Conservation (phyloP, 2,329 filamentous ascomycete species). For the Xylariaceae sp. region DNA sequence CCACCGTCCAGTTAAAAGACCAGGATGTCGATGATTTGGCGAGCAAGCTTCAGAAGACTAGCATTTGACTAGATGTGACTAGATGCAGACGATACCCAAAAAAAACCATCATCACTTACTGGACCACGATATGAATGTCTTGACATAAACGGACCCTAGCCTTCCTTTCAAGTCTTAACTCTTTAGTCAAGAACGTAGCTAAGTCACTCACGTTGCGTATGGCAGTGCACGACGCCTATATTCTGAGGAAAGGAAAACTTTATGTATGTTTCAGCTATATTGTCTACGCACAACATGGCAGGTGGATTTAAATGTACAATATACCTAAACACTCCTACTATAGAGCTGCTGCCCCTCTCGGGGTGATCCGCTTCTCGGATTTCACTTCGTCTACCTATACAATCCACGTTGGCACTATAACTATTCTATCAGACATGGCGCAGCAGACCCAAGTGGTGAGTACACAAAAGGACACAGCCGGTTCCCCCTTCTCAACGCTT, state of each 20-base stretch:
- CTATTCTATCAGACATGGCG: conserved; percentile 14
- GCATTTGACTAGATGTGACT: conserved; percentile 48
- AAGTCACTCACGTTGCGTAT: not conserved
- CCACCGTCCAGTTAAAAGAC: conserved; percentile 72
- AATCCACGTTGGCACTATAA: conserved; percentile 5
- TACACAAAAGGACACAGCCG: conserved; percentile 4
- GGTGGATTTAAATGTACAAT: conserved; percentile 26
- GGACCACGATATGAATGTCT: not conserved
- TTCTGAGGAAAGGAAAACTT: conserved; percentile 6
- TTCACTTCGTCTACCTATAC: conserved; percentile 21
- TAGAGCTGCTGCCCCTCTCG: conserved; percentile 7
- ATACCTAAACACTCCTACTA: conserved; percentile 19
- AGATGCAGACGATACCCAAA: conserved; percentile 23
- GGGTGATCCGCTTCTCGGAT: conserved; percentile 4
- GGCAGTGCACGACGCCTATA: not conserved
- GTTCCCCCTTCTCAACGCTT: not conserved
- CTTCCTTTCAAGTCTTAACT: not conserved
- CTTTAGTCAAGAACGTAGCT: not conserved
- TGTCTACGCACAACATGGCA: conserved; percentile 14
- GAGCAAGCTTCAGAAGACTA: conserved; percentile 74
- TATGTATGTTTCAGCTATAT: conserved; percentile 9
- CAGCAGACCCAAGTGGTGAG: conserved; percentile 10
- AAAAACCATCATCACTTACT: conserved; percentile 1
- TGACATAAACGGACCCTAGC: not conserved
- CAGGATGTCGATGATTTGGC: conserved; percentile 83